phyloP scores from a whole-genome alignment of 2,329 filamentous ascomycete genomes.

The Microsporum canis region DNA sequence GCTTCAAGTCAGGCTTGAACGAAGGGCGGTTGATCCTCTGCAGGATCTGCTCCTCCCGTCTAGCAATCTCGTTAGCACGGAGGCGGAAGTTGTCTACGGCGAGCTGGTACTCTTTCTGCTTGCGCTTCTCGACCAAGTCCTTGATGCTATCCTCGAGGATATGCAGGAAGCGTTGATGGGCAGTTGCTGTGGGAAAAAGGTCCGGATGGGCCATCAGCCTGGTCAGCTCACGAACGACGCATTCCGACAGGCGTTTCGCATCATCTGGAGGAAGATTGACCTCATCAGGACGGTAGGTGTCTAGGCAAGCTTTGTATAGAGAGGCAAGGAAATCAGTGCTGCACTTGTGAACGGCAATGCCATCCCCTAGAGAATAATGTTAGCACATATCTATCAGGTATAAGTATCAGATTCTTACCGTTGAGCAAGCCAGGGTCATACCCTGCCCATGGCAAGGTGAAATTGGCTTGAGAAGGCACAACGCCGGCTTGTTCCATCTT shows the following conservation, averaged over 20 bases:
- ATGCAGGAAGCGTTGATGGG: background rate
- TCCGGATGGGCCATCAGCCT: conserved; percentile 5
- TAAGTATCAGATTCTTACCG: background rate
- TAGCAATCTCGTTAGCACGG: conserved; percentile 7
- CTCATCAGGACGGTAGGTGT: background rate
- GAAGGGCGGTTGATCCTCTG: conserved; percentile 9
- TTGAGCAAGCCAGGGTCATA: conserved; percentile 7
- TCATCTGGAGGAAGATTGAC: background rate
- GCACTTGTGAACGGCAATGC: conserved; percentile 7
- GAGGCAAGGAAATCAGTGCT: conserved; percentile 9
- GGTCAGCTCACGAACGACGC: conserved; percentile 1
- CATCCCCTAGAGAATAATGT: background rate
- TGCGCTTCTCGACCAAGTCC: background rate
- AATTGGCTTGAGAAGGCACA: background rate
- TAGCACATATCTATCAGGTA: background rate
- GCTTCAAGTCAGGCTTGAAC: conserved; percentile 5
- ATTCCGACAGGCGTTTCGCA: background rate
- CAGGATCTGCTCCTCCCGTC: conserved; percentile 5
- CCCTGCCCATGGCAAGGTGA: conserved; percentile 6
- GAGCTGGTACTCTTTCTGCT: background rate
- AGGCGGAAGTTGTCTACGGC: background rate
- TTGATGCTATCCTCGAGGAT: background rate
- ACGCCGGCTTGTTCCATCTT: too few species aligned
- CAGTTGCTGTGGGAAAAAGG: conserved; percentile 7
- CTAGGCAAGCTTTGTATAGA: conserved; percentile 6